These are phyloP conservation scores for Nemania serpens DNA, from an alignment of 2,329 filamentous ascomycete genomes.

Conservation along the genomic window DNA sequence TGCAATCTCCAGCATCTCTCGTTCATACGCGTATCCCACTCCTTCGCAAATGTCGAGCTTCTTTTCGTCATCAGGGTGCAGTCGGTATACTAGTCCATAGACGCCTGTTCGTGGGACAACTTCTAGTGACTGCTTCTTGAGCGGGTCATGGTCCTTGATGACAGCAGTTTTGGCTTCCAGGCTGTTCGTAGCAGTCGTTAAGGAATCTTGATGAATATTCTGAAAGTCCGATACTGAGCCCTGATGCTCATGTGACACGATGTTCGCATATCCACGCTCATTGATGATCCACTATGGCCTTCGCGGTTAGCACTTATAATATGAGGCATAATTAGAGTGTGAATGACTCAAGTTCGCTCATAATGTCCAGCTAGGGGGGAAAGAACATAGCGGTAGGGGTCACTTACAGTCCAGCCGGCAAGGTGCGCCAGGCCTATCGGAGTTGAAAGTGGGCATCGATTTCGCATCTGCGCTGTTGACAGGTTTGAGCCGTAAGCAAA, in stretches of 20 bases:
- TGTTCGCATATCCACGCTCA: constrained; percentile 68
- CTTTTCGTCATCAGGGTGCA: constrained; percentile 55
- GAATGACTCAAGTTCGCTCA: no score
- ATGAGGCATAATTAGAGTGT: no score
- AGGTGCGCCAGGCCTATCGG: constrained; percentile 64
- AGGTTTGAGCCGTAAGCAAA: constrained; percentile 76
- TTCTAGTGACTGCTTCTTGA: neutral
- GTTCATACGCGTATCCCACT: constrained; percentile 64
- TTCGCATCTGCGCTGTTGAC: constrained; percentile 66
- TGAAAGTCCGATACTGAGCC: neutral
- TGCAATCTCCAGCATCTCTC: constrained; percentile 43
- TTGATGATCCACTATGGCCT: constrained; percentile 66
- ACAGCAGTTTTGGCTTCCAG: no score
- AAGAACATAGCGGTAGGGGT: neutral
- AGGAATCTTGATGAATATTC: neutral
- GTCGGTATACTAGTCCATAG: constrained; percentile 61
- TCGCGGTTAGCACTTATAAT: neutral
- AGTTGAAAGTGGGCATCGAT: constrained; percentile 62
- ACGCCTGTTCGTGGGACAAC: constrained; percentile 48
- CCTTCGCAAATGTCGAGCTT: constrained; percentile 63
- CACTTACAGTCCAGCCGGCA: constrained; percentile 49
- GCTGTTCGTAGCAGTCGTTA: neutral
- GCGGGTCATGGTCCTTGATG: neutral
- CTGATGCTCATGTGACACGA: constrained; percentile 46
- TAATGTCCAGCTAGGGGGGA: neutral